Evolutionary conservation across 768 basidiomycete genomes (phyloP).

Genomic region (Panaeolus papilionaceus): DNA sequence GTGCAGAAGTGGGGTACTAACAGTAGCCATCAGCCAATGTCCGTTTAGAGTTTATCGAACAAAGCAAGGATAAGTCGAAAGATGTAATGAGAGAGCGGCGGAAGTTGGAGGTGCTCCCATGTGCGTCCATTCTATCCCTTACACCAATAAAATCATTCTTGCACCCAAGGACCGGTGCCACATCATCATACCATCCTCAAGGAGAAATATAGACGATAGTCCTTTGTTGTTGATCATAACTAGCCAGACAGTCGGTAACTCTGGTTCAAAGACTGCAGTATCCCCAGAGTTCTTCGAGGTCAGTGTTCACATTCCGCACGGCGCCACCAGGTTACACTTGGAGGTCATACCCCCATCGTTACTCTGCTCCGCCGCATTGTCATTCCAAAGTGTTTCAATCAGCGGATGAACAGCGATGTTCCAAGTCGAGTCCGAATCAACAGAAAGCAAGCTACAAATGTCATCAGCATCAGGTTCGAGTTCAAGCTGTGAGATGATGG

Average conservation of each 20-base stretch:
- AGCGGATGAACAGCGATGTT: neutral
- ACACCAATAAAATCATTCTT: slow-evolving; percentile 1
- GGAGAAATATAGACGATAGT: neutral
- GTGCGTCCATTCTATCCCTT: neutral
- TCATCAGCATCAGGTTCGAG: slow-evolving; percentile 6
- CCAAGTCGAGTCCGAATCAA: neutral
- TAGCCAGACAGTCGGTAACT: neutral
- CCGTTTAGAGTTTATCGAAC: neutral
- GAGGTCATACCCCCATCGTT: neutral
- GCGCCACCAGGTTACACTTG: neutral
- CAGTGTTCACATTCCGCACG: no score
- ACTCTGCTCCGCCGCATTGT: neutral
- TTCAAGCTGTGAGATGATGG: neutral
- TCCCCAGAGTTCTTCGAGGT: neutral
- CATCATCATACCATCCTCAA: neutral
- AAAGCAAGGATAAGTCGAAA: neutral
- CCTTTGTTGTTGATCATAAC: neutral
- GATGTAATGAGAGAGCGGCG: neutral
- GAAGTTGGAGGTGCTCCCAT: neutral
- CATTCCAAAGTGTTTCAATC: neutral
- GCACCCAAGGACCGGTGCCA: neutral
- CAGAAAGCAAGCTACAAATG: neutral
- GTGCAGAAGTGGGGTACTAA: no score
- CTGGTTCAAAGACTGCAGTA: neutral
- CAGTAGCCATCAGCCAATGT: neutral